phyloP scores from a whole-genome alignment of 768 basidiomycete species.

The Psilocybe sp. region DNA sequence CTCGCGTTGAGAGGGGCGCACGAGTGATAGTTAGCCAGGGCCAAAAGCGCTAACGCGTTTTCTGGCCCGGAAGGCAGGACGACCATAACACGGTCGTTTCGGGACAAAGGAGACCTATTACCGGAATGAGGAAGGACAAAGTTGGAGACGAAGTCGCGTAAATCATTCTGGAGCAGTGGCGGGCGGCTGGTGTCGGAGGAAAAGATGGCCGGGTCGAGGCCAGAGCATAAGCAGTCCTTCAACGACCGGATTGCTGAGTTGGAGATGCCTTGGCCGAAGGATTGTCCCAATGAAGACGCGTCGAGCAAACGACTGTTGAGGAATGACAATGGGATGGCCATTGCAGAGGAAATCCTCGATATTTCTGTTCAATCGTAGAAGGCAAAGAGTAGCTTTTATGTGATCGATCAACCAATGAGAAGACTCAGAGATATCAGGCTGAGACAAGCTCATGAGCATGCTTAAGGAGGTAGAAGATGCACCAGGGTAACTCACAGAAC shows the following conservation, averaged over 20 bases:
- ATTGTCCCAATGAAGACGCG: conserved; percentile 33
- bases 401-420: no score
- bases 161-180: conserved; percentile 31
- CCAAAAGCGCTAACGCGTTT: conserved; percentile 44
- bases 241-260: conserved; percentile 30
- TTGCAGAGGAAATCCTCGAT: conserved; percentile 21
- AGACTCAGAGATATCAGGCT: no score
- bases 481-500: no score
- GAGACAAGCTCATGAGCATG: no score
- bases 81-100: conserved; percentile 46
- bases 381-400: no score
- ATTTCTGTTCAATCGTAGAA: no score
- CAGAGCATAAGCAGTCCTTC: conserved; percentile 36
- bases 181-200: conserved; percentile 35
- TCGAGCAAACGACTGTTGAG: not conserved
- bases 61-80: conserved; percentile 43
- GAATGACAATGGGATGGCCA: conserved; percentile 12
- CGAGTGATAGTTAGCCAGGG: conserved; percentile 40
- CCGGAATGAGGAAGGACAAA: conserved; percentile 37
- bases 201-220: conserved; percentile 33
- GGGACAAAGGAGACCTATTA: conserved; percentile 25
- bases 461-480: no score
- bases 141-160: conserved; percentile 34
- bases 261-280: conserved; percentile 29
- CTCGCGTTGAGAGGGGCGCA: conserved; percentile 46